Conservation (phyloP, 306 rosid species). For the Oemleria cerasiformis region DNA sequence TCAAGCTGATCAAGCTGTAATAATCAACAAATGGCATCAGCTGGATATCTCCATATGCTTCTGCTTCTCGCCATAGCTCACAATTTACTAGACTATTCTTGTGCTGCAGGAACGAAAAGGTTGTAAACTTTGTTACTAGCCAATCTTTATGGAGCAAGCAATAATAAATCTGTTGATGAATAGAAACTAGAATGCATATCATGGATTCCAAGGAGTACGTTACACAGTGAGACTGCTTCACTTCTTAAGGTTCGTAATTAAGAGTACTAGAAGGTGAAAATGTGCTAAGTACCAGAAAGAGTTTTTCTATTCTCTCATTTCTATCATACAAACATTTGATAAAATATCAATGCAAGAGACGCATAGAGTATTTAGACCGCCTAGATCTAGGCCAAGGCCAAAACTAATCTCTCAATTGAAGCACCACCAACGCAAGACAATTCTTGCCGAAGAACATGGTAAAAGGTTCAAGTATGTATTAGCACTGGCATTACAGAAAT, state of each 20-base stretch:
- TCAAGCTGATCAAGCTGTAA: constrained; percentile 79
- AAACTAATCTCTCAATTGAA: too few relatives aligned
- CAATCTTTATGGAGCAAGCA: background rate
- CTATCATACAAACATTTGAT: background rate
- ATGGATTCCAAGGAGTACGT: background rate
- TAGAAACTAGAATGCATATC: constrained; percentile 4
- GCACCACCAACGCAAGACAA: too few relatives aligned
- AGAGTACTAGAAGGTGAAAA: background rate
- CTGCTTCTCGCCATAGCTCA: constrained; percentile 90
- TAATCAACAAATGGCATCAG: constrained; percentile 94
- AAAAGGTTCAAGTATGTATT: too few relatives aligned
- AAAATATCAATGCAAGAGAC: background rate
- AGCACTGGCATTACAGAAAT: too few relatives aligned
- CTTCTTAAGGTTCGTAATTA: background rate
- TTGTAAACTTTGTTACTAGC: constrained; percentile 14
- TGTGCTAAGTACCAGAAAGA: background rate
- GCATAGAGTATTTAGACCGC: too few relatives aligned
- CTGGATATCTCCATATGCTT: constrained; percentile 84
- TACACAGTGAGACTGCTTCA: background rate
- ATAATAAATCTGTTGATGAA: constrained; percentile 15
- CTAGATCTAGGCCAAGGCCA: too few relatives aligned
- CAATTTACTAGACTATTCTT: constrained; percentile 67
- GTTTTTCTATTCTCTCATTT: background rate
- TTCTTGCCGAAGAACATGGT: too few relatives aligned
- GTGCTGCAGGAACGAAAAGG: constrained; percentile 57